These are phyloP conservation scores for Mycena rosella DNA, from an alignment of 768 basidiomycete species.

Conservation along the genomic window DNA sequence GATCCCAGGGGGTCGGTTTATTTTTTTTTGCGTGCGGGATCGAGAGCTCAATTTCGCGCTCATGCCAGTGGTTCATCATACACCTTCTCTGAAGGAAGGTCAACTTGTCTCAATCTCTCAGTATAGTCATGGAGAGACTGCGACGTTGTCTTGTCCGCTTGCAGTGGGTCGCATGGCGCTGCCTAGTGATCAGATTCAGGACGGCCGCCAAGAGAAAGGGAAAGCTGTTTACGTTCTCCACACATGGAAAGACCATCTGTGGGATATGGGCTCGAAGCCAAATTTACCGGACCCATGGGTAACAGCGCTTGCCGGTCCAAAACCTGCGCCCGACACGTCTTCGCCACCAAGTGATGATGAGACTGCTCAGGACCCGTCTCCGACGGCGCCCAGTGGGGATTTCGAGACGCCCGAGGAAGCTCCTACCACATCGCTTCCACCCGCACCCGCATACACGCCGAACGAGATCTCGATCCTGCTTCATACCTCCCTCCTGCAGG, in stretches of 20 bases:
- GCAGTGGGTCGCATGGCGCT: conserved; percentile 82
- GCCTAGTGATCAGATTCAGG: conserved; percentile 58
- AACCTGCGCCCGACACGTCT: background rate
- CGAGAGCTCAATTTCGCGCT: conserved; percentile 32
- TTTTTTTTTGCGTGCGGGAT: background rate
- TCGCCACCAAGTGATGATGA: conserved; percentile 9
- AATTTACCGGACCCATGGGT: conserved; percentile 69
- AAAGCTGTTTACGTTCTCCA: conserved; percentile 83
- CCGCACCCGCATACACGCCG: conserved; percentile 29
- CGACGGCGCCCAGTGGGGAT: conserved; percentile 13
- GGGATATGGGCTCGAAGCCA: conserved; percentile 76
- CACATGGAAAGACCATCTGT: conserved; percentile 82
- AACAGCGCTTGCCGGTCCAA: conserved; percentile 39
- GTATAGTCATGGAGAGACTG: conserved; percentile 52
- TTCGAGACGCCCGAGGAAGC: conserved; percentile 7
- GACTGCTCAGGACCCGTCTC: conserved; percentile 15
- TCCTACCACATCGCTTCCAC: conserved; percentile 10
- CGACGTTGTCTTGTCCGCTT: conserved; percentile 68
- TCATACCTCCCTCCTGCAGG: conserved; percentile 73
- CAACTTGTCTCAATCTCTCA: conserved; percentile 76
- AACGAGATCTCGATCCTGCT: conserved; percentile 70
- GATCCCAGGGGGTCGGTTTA: conserved; percentile 82
- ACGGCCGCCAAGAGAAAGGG: conserved; percentile 67
- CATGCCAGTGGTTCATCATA: conserved; percentile 71
- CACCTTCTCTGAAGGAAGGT: conserved; percentile 55